A percentile compares a stretch with the other conserved stretches of the same genome.
Conservation (phyloP, 2,329 filamentous ascomycete genomes). For the Cercospora sp. region DNA sequence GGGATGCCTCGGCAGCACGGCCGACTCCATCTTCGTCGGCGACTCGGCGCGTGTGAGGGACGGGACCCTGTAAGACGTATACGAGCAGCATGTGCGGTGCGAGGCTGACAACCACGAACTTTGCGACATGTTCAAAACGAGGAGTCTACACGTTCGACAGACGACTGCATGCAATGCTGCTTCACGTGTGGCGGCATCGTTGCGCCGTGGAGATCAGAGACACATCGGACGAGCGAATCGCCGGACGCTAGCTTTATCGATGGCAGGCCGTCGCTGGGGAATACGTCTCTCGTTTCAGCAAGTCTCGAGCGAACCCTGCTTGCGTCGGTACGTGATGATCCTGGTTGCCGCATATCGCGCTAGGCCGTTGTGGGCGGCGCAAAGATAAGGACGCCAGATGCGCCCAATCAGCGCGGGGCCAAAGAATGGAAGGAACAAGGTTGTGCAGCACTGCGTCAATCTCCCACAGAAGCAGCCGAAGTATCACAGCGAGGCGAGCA, state of each 20-base stretch:
- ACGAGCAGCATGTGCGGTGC: neutral
- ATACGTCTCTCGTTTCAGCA: constrained; percentile 5
- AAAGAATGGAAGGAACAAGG: neutral
- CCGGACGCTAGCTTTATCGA: constrained; percentile 1
- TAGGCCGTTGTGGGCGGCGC: neutral
- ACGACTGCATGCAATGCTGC: neutral
- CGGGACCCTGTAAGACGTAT: neutral
- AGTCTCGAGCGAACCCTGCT: neutral
- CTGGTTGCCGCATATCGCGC: neutral
- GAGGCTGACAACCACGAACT: neutral
- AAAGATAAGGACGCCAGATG: neutral
- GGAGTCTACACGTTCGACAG: neutral
- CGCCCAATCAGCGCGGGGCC: constrained; percentile 1
- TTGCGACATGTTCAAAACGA: neutral
- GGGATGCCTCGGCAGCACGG: neutral
- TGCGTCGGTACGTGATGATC: constrained; percentile 2
- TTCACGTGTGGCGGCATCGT: neutral
- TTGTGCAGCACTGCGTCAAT: neutral
- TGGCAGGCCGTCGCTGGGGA: neutral
- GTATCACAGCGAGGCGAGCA: constrained; percentile 9
- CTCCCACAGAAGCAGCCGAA: constrained; percentile 7
- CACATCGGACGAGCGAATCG: neutral
- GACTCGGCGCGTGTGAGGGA: neutral
- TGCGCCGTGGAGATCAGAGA: neutral
- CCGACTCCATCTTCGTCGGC: constrained; percentile 1